Evolutionary conservation across 345 rosid species (phyloP).

Genomic region (Lumnitzera littorea): DNA sequence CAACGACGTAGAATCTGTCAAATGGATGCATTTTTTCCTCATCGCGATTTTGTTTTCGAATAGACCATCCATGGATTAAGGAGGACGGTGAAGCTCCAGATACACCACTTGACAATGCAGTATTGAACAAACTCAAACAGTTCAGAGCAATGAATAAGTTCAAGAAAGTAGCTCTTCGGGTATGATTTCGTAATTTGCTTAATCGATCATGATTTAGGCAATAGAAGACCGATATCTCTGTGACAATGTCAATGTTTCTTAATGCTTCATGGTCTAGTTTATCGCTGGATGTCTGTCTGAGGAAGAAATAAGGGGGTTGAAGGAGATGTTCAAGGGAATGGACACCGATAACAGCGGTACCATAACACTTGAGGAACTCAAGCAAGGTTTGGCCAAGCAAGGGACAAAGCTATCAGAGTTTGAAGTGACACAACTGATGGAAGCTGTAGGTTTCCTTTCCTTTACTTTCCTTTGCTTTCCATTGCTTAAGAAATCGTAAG

Average conservation of each 20-base stretch:
- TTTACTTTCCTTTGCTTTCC: not conserved
- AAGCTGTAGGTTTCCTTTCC: slow-evolving; percentile 60
- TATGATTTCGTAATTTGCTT: slow-evolving; percentile 1
- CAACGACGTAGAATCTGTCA: not conserved
- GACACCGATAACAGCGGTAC: slow-evolving; percentile 83
- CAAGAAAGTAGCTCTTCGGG: slow-evolving; percentile 64
- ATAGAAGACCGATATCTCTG: no score
- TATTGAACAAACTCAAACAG: slow-evolving; percentile 43
- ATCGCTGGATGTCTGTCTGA: slow-evolving; percentile 89
- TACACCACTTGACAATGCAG: slow-evolving; percentile 52
- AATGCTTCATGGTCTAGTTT: slow-evolving; percentile 29
- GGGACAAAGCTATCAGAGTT: slow-evolving; percentile 77
- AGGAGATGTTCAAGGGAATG: slow-evolving; percentile 84
- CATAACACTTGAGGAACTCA: slow-evolving; percentile 82
- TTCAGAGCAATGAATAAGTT: slow-evolving; percentile 51
- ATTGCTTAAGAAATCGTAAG: no score
- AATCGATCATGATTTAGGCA: not conserved
- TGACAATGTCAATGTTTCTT: not conserved
- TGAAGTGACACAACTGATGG: slow-evolving; percentile 82
- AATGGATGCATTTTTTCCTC: not conserved
- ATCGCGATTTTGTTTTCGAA: not conserved
- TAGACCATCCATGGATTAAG: slow-evolving; percentile 60
- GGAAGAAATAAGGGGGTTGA: slow-evolving; percentile 89
- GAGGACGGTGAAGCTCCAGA: slow-evolving; percentile 70
- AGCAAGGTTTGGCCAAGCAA: slow-evolving; percentile 79